These are phyloP conservation scores for Thelonectria rubi DNA, from an alignment of 2,329 filamentous ascomycete species.

Conservation along the genomic window DNA sequence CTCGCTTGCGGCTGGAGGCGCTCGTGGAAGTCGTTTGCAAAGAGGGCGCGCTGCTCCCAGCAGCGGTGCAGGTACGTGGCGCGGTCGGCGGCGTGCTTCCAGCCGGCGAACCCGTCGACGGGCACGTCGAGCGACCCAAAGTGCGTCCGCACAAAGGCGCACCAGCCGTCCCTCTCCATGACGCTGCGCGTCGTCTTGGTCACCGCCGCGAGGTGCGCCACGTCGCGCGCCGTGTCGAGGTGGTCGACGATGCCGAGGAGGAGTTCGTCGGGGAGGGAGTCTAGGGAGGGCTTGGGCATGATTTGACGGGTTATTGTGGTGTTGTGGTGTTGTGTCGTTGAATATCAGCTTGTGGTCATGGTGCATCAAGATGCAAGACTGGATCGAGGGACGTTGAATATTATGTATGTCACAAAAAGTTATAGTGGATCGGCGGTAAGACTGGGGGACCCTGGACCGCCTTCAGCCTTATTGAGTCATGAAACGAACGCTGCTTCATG, in stretches of 20 bases:
- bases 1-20: too few species aligned
- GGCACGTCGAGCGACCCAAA: conserved; percentile 55
- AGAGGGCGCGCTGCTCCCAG: conserved; percentile 61
- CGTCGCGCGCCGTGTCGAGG: conserved; percentile 58
- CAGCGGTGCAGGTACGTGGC: conserved; percentile 61
- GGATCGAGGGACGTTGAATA: too few species aligned
- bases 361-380: too few species aligned
- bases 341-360: too few species aligned
- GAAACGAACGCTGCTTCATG: too few species aligned
- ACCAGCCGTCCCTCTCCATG: conserved; percentile 57
- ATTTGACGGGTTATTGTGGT: too few species aligned
- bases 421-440: too few species aligned
- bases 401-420: too few species aligned
- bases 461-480: too few species aligned
- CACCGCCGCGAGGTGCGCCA: conserved; percentile 53
- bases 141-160: conserved; percentile 55
- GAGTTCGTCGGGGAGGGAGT: conserved; percentile 58
- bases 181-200: conserved; percentile 52
- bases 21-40: conserved; percentile 43
- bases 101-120: conserved; percentile 39
- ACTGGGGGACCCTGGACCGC: too few species aligned
- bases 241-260: conserved; percentile 58
- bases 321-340: too few species aligned
- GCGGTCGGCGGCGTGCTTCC: conserved; percentile 53
- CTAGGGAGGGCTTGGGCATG: too few species aligned